A percentile compares a stretch with the other conserved stretches of the same genome.
Evolutionary conservation across 2,329 filamentous ascomycete genomes (phyloP).

Genomic region (Aspergillus sp.): DNA sequence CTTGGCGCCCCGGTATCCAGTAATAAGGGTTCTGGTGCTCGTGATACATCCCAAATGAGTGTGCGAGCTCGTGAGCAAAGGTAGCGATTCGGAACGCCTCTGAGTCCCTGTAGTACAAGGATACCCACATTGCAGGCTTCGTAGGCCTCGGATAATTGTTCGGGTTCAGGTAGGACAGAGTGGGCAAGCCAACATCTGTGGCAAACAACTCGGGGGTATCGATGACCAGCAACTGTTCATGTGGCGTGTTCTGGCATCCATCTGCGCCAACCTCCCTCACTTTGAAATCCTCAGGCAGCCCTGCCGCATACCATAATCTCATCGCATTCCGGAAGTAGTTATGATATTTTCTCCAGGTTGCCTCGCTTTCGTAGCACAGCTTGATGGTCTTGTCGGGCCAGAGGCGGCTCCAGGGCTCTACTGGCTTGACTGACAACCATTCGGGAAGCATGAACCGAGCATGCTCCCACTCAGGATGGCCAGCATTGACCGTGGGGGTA

Average conservation of each 20-base stretch:
- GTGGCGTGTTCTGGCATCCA: background rate
- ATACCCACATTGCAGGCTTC: background rate
- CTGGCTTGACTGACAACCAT: background rate
- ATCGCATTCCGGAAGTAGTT: background rate
- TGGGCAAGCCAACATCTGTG: background rate
- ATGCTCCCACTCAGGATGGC: constrained; percentile 7
- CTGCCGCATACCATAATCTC: constrained; percentile 13
- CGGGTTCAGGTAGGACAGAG: no score
- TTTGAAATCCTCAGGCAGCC: constrained; percentile 6
- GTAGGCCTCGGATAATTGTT: no score
- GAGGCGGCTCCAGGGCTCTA: background rate
- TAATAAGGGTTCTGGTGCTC: constrained; percentile 13
- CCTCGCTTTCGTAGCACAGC: background rate
- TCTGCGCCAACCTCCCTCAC: background rate
- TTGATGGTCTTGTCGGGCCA: constrained; percentile 7
- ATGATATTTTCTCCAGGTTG: background rate
- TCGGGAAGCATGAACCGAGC: background rate
- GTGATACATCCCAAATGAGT: constrained; percentile 14
- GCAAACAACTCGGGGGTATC: background rate
- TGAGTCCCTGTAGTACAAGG: background rate
- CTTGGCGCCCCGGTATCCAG: background rate
- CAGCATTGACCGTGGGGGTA: constrained; percentile 2
- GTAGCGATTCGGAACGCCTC: background rate
- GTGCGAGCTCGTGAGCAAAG: constrained; percentile 17
- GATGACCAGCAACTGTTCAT: background rate